phyloP scores from a whole-genome alignment of 768 basidiomycete genomes.

The Dioszegia hungarica region DNA sequence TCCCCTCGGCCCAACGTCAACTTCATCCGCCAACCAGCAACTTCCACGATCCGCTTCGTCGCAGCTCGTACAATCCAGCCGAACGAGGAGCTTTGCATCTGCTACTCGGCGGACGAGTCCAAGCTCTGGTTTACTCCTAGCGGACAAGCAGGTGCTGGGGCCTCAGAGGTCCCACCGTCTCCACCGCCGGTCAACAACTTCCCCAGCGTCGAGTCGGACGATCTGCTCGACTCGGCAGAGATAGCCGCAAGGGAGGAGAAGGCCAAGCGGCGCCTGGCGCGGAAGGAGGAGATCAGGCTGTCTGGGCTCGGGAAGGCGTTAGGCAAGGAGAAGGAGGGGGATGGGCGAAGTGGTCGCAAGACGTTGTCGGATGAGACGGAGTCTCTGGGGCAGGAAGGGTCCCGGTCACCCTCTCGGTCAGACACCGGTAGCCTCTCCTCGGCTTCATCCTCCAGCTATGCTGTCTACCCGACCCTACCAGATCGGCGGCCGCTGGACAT shows the following conservation, averaged over 20 bases:
- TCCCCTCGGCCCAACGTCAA: conserved; percentile 47
- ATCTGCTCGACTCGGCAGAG: not conserved
- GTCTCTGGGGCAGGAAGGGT: not conserved
- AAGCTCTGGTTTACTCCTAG: conserved; percentile 45
- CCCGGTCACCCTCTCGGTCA: not conserved
- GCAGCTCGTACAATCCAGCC: conserved; percentile 26
- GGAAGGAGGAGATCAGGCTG: conserved; percentile 2
- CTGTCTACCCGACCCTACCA: conserved; percentile 14
- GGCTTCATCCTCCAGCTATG: not conserved
- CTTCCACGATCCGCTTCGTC: conserved; percentile 34
- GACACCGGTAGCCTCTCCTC: not conserved
- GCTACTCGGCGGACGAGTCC: conserved; percentile 44
- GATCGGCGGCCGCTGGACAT: conserved; percentile 6
- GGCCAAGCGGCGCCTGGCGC: not conserved
- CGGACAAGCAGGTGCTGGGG: conserved; percentile 2
- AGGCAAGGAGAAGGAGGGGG: not conserved
- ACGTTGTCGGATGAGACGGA: not conserved
- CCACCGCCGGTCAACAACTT: conserved; percentile 6
- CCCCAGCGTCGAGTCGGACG: conserved; percentile 1
- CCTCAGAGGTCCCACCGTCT: not conserved
- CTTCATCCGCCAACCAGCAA: conserved; percentile 36
- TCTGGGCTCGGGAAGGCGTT: not conserved
- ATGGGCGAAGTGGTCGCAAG: not conserved
- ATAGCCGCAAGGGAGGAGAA: not conserved
- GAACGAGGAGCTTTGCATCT: conserved; percentile 45